A percentile compares a stretch with the other conserved stretches of the same genome.
Conservation (phyloP, 345 rosid species). For the Euphorbia lathyris region DNA sequence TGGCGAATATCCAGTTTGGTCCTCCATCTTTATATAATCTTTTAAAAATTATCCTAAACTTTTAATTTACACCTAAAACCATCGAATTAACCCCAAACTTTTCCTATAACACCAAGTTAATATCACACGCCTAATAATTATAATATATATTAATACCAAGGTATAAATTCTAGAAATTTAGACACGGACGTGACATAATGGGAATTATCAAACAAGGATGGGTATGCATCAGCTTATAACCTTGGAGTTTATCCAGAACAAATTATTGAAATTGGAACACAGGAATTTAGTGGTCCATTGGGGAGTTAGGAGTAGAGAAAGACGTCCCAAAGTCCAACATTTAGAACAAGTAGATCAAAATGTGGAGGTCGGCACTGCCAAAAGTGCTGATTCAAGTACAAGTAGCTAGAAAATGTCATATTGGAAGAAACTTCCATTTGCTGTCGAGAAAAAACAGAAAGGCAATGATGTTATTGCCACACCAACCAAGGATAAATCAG, state of each 20-base stretch:
- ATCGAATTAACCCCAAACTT: too few relatives aligned
- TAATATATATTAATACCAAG: too few relatives aligned
- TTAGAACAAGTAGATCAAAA: slow-evolving; percentile 41
- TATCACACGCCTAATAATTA: too few relatives aligned
- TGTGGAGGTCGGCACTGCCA: slow-evolving; percentile 61
- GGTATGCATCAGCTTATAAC: slow-evolving; percentile 81
- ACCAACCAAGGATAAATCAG: slow-evolving; percentile 50
- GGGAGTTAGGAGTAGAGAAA: slow-evolving; percentile 42
- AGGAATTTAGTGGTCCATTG: slow-evolving; percentile 49
- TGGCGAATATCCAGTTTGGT: too few relatives aligned
- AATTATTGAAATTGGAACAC: slow-evolving; percentile 53
- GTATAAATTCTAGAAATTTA: too few relatives aligned
- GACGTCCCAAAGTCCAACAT: slow-evolving; percentile 33
- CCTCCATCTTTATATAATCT: too few relatives aligned
- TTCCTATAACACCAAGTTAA: too few relatives aligned
- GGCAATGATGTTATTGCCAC: slow-evolving; percentile 39
- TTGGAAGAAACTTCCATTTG: slow-evolving; percentile 91
- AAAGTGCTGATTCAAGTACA: slow-evolving; percentile 69
- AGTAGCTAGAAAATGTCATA: slow-evolving; percentile 86
- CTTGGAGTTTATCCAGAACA: slow-evolving; percentile 90
- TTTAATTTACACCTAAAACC: too few relatives aligned
- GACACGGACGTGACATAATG: too few relatives aligned
- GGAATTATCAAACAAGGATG: too few relatives aligned
- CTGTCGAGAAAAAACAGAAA: slow-evolving; percentile 61
- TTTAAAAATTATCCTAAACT: too few relatives aligned